Evolutionary conservation across 805 yeast genomes (phyloP).

Genomic region (Yamadazyma philogaea): DNA sequence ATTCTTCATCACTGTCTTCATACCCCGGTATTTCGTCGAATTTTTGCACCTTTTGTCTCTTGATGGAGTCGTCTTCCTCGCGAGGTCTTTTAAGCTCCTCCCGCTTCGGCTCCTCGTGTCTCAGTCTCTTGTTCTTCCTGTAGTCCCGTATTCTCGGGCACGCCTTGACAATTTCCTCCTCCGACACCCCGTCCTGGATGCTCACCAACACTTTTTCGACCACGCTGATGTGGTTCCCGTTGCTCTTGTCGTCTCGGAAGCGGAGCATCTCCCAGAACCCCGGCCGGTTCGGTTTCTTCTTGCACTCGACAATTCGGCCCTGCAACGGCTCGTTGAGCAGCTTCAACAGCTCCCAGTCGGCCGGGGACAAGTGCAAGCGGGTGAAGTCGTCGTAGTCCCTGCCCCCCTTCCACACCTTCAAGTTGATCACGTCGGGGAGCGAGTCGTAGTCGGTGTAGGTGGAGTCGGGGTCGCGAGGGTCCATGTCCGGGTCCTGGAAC

Average conservation of each 20-base stretch:
- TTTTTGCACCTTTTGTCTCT: slow-evolving; percentile 5
- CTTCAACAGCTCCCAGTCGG: slow-evolving; percentile 80
- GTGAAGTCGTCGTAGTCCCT: slow-evolving; percentile 62
- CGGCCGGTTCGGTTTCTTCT: slow-evolving; percentile 51
- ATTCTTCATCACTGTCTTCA: slow-evolving; percentile 34
- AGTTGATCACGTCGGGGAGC: slow-evolving; percentile 59
- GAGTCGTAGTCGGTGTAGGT: slow-evolving; percentile 79
- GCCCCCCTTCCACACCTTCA: slow-evolving; percentile 79
- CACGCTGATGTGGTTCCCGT: slow-evolving; percentile 80
- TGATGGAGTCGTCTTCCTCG: not conserved
- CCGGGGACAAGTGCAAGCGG: slow-evolving; percentile 57
- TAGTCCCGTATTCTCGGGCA: slow-evolving; percentile 43
- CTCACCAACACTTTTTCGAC: slow-evolving; percentile 81
- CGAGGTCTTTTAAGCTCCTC: slow-evolving; percentile 1
- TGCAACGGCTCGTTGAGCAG: slow-evolving; percentile 74
- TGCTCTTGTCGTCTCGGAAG: slow-evolving; percentile 87
- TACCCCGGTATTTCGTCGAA: slow-evolving; percentile 38
- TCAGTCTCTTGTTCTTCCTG: slow-evolving; percentile 15
- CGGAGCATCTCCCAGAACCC: slow-evolving; percentile 82
- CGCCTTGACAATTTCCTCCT: slow-evolving; percentile 65
- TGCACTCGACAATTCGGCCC: slow-evolving; percentile 84
- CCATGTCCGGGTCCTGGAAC: slow-evolving; percentile 60
- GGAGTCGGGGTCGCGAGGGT: slow-evolving; percentile 63
- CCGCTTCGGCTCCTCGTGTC: slow-evolving; percentile 4
- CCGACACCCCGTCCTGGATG: slow-evolving; percentile 80